These are phyloP conservation scores for Mangifera indica DNA, from an alignment of 345 rosid species.

Conservation along the genomic window DNA sequence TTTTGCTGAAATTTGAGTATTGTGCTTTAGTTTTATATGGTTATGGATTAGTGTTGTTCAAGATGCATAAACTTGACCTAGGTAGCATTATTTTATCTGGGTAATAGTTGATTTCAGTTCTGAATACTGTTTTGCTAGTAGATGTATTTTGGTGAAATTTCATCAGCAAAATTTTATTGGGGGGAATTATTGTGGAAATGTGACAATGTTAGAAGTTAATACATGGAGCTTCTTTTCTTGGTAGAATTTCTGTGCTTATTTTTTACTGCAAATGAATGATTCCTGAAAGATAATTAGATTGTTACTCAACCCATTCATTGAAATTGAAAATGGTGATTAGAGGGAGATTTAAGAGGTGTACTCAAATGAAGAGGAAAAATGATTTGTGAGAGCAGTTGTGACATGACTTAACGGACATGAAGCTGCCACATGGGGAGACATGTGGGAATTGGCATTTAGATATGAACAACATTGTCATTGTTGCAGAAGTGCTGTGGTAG, in stretches of 20 bases:
- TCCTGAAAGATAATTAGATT: not conserved
- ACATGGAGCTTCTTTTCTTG: too few species aligned
- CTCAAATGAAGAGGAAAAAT: not conserved
- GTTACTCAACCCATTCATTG: not conserved
- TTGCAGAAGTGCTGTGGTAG: not conserved
- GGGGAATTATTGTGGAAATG: not conserved
- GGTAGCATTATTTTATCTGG: constrained; percentile 1
- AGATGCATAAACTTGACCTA: constrained; percentile 8
- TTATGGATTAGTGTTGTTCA: constrained; percentile 6
- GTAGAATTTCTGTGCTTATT: not conserved
- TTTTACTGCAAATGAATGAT: not conserved
- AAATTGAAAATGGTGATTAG: not conserved
- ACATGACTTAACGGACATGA: not conserved
- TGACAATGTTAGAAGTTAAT: not conserved
- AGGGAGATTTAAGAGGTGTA: not conserved
- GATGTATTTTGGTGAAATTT: not conserved
- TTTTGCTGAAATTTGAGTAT: not conserved
- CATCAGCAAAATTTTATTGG: not conserved
- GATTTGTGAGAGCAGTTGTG: not conserved
- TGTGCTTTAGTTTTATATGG: too few species aligned
- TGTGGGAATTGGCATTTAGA: not conserved
- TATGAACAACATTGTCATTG: not conserved
- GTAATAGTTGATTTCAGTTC: not conserved
- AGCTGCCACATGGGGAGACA: not conserved
- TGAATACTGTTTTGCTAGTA: not conserved